Conservation (phyloP, 257 asterid species). For the Eucommia ulmoides region DNA sequence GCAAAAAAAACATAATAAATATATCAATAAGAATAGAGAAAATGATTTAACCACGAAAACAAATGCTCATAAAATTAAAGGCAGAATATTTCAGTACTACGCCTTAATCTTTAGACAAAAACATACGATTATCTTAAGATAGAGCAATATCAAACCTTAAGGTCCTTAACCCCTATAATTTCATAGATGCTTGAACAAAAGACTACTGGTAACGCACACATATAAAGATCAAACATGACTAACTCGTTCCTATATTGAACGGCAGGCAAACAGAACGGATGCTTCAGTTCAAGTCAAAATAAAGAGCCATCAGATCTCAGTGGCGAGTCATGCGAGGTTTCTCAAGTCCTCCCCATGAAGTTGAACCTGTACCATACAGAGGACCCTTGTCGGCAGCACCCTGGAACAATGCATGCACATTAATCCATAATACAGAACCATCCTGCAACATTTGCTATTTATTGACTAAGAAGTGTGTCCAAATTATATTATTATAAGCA, state of each 20-base stretch:
- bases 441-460: slow-evolving; percentile 6
- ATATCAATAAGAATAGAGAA: too few relatives aligned
- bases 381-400: slow-evolving; percentile 59
- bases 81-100: too few relatives aligned
- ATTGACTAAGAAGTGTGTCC: too few relatives aligned
- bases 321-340: slow-evolving; percentile 57
- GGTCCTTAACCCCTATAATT: slow-evolving; percentile 16
- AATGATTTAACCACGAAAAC: too few relatives aligned
- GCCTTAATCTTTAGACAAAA: too few relatives aligned
- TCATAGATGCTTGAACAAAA: slow-evolving; percentile 14
- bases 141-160: slow-evolving; percentile 4
- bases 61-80: too few relatives aligned
- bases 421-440: slow-evolving; percentile 9
- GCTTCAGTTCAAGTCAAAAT: slow-evolving; percentile 9
- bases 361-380: slow-evolving; percentile 59
- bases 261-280: slow-evolving; percentile 9
- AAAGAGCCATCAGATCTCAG: slow-evolving; percentile 30
- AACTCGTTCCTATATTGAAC: slow-evolving; percentile 29
- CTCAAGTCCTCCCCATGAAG: slow-evolving; percentile 67
- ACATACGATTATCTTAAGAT: slow-evolving; percentile 1
- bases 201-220: slow-evolving; percentile 30
- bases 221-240: slow-evolving; percentile 23
- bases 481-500: slow-evolving; percentile 11
- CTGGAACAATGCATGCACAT: slow-evolving; percentile 28
- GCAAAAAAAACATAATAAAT: too few relatives aligned